Evolutionary conservation across 805 yeast species (phyloP).

Genomic region (Yamadazyma akitaensis): DNA sequence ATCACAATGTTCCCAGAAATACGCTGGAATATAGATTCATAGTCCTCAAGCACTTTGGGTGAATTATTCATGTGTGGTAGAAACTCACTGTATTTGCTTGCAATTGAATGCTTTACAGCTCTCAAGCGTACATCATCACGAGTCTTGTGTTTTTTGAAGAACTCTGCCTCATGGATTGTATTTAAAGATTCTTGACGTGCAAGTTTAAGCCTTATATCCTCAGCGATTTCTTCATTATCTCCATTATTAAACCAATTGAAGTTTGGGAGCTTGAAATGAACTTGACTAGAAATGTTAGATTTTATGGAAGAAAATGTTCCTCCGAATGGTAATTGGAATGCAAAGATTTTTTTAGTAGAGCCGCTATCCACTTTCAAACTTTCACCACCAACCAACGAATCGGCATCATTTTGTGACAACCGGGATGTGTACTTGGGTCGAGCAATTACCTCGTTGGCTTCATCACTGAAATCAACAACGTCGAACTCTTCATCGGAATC

Average conservation of each 20-base stretch:
- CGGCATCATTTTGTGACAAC: slow-evolving; percentile 30
- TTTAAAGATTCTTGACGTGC: slow-evolving; percentile 55
- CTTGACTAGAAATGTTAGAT: slow-evolving; percentile 16
- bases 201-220: slow-evolving; percentile 39
- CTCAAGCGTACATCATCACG: slow-evolving; percentile 64
- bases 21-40: slow-evolving; percentile 50
- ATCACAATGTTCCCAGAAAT: slow-evolving; percentile 77
- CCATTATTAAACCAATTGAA: slow-evolving; percentile 1
- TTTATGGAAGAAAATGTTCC: slow-evolving; percentile 29
- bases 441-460: neutral
- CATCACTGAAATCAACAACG: neutral
- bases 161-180: slow-evolving; percentile 60
- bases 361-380: slow-evolving; percentile 23
- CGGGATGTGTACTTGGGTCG: neutral
- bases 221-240: slow-evolving; percentile 12
- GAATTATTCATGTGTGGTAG: slow-evolving; percentile 24
- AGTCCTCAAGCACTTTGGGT: slow-evolving; percentile 12
- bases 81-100: slow-evolving; percentile 46
- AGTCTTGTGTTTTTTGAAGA: slow-evolving; percentile 52
- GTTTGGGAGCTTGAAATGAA: slow-evolving; percentile 2
- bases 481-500: neutral
- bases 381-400: slow-evolving; percentile 52
- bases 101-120: slow-evolving; percentile 65
- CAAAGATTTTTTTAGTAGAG: slow-evolving; percentile 43
- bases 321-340: slow-evolving; percentile 61